phyloP scores from a whole-genome alignment of 176 grass and related monocot species.

The Hordeum marinum region DNA sequence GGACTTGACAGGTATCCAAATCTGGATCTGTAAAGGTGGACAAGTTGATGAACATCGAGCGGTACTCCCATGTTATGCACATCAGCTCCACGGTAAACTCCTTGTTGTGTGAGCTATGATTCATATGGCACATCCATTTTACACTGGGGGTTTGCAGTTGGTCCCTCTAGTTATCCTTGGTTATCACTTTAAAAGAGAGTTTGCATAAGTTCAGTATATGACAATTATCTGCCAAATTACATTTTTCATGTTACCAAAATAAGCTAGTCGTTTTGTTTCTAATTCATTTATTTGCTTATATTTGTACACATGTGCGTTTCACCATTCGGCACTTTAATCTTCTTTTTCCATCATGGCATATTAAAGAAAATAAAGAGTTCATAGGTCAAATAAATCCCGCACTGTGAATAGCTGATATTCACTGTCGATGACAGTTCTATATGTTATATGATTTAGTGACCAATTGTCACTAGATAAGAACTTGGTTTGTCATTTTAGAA shows the following conservation, averaged over 20 bases:
- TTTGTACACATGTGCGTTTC: not conserved
- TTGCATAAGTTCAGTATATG: not conserved
- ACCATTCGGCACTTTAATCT: not conserved
- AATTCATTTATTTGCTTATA: not conserved
- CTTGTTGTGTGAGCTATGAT: not conserved
- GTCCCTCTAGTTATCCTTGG: not conserved
- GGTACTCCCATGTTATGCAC: slow-evolving; percentile 95
- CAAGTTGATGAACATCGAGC: slow-evolving; percentile 86
- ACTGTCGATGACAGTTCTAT: not conserved
- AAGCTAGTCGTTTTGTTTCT: not conserved
- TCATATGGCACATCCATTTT: slow-evolving; percentile 16
- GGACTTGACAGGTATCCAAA: slow-evolving; percentile 65
- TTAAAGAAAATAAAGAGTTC: not conserved
- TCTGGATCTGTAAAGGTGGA: slow-evolving; percentile 81
- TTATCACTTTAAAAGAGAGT: not conserved
- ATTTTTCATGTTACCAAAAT: not conserved
- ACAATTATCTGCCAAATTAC: not conserved
- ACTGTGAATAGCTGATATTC: not conserved
- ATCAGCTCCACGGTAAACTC: slow-evolving; percentile 80
- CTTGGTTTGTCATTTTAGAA: not conserved
- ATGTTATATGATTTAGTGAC: not conserved
- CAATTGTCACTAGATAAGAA: not conserved
- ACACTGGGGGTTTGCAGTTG: not conserved
- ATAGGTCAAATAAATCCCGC: not conserved
- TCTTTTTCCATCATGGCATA: not conserved